Conservation (phyloP, 129 eudicot species). For the Centella asiatica region DNA sequence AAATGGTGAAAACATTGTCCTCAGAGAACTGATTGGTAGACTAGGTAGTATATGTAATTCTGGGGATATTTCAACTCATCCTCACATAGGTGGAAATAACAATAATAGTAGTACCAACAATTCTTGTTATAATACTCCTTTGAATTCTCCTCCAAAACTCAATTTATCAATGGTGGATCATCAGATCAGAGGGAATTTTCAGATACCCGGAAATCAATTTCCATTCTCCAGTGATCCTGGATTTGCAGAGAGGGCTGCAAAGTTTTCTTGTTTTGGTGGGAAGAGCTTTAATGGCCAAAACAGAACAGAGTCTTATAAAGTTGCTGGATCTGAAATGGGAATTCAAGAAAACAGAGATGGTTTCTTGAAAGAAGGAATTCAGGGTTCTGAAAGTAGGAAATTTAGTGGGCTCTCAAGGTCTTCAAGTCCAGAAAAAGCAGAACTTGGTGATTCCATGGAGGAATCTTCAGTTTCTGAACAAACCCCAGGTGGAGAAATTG, state of each 20-base stretch:
- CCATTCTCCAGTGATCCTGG: constrained; percentile 63
- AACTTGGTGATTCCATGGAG: constrained; percentile 55
- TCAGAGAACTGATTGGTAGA: constrained; percentile 74
- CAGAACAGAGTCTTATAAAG: constrained; percentile 23
- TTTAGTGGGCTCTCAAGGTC: constrained; percentile 33
- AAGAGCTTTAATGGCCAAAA: constrained; percentile 22
- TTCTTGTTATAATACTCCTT: constrained; percentile 77
- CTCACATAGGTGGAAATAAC: constrained; percentile 24
- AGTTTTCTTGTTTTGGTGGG: constrained; percentile 56
- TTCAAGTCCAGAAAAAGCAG: constrained; percentile 35
- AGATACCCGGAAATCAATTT: constrained; percentile 27
- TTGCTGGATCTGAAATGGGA: constrained; percentile 33
- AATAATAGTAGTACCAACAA: constrained; percentile 44
- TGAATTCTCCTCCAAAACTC: constrained; percentile 83
- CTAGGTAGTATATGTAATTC: constrained; percentile 71
- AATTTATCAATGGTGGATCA: constrained; percentile 47
- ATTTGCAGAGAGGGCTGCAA: constrained; percentile 79
- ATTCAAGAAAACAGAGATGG: constrained; percentile 32
- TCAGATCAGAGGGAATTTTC: constrained; percentile 30
- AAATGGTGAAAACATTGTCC: constrained; percentile 45
- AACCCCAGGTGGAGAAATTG: constrained; percentile 42
- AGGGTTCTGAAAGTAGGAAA: constrained; percentile 32
- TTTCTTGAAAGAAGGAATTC: constrained; percentile 7
- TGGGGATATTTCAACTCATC: constrained; percentile 49
- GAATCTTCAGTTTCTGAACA: constrained; percentile 74